Percentiles rank a stretch among this genome's conserved stretches.
phyloP scores from a whole-genome alignment of 345 rosid genomes.

The Psidium guajava region DNA sequence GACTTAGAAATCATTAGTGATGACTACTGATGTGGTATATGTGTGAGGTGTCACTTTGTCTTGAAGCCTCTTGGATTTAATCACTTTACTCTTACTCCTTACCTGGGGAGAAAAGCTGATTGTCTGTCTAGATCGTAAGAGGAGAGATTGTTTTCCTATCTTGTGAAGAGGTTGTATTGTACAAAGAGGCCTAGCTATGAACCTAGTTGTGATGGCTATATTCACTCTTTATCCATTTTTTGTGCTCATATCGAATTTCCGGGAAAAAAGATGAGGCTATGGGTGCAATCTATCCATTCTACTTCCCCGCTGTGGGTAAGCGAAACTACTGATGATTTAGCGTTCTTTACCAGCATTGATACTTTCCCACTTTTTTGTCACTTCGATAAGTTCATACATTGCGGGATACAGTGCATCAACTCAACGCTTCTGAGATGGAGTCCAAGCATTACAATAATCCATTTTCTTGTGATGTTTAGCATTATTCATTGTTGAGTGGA shows the following conservation, averaged over 20 bases:
- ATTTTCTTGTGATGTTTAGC: background rate
- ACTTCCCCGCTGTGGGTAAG: background rate
- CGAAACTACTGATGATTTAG: background rate
- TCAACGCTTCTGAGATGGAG: background rate
- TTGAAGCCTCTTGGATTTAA: background rate
- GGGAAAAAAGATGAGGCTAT: background rate
- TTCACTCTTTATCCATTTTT: background rate
- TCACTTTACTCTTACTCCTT: background rate
- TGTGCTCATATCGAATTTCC: background rate
- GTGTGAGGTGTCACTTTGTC: background rate
- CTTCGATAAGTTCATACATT: background rate
- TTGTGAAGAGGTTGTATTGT: background rate
- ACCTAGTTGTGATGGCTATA: background rate
- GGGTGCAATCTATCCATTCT: background rate
- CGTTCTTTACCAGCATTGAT: background rate
- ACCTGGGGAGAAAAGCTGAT: background rate
- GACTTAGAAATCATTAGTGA: background rate
- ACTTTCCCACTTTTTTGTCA: background rate
- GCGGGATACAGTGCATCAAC: background rate
- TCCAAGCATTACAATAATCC: background rate
- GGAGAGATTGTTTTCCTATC: background rate
- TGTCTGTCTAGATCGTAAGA: background rate
- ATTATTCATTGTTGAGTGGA: background rate
- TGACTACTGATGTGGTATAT: background rate
- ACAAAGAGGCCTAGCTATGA: background rate